Conservation (phyloP, 164 flowering plant genomes). For the Magnolia changhungtana region DNA sequence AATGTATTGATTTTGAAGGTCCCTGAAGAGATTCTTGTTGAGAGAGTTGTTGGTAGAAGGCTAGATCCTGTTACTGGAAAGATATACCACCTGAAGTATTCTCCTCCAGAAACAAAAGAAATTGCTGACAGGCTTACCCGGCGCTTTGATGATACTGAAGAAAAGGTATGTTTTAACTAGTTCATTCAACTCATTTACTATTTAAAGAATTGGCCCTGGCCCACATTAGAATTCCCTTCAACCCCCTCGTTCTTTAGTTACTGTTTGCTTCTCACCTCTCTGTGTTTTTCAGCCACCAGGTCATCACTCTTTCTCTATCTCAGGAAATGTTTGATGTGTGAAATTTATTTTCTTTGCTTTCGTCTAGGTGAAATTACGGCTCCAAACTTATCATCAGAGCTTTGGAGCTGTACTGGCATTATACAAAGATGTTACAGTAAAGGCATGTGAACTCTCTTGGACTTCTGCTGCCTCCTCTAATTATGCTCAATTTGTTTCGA, state of each 20-base stretch:
- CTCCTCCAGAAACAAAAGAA: slow-evolving; percentile 93
- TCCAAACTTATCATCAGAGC: slow-evolving; percentile 79
- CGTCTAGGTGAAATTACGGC: slow-evolving; percentile 73
- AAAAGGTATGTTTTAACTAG: slow-evolving; percentile 49
- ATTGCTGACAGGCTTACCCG: slow-evolving; percentile 89
- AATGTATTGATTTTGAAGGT: slow-evolving; percentile 44
- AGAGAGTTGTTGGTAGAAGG: slow-evolving; percentile 95
- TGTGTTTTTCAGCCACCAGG: background rate
- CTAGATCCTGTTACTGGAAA: slow-evolving; percentile 94
- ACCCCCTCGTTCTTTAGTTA: background rate
- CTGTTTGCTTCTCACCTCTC: background rate
- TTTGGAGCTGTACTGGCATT: slow-evolving; percentile 77
- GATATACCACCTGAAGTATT: slow-evolving; percentile 90
- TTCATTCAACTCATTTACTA: background rate
- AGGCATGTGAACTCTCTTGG: slow-evolving; percentile 38
- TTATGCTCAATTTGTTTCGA: too few relatives aligned
- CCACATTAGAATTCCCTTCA: background rate
- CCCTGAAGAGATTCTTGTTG: slow-evolving; percentile 85
- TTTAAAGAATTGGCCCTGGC: background rate
- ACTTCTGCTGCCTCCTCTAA: too few relatives aligned
- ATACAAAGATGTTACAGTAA: slow-evolving; percentile 61
- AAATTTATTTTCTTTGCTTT: slow-evolving; percentile 1
- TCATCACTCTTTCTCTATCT: background rate
- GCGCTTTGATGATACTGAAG: slow-evolving; percentile 97
- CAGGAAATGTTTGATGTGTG: background rate